Percentiles rank a stretch among this genome's conserved stretches.
Conservation (phyloP, 169 alveolate species). For the Fabrea salina region DNA sequence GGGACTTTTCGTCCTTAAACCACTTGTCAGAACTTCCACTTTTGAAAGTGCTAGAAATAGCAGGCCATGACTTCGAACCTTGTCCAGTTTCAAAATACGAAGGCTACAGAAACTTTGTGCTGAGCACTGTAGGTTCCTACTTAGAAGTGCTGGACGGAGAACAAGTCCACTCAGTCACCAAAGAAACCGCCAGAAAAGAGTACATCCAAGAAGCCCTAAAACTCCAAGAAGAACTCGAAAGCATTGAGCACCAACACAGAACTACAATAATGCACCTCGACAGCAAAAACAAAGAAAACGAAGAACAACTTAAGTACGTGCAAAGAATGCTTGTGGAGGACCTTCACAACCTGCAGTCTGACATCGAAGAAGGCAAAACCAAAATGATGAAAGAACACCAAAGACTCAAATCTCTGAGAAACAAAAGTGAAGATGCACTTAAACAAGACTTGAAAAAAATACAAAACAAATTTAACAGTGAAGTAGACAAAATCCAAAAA, state of each 20-base stretch:
- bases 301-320: slow-evolving; percentile 42
- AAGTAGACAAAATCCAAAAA: slow-evolving; percentile 15
- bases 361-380: slow-evolving; percentile 48
- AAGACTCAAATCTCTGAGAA: slow-evolving; percentile 32
- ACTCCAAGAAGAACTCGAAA: slow-evolving; percentile 35
- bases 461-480: slow-evolving; percentile 26
- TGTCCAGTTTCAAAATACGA: slow-evolving; percentile 44
- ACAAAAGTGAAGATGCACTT: slow-evolving; percentile 46
- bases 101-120: slow-evolving; percentile 45
- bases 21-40: slow-evolving; percentile 33
- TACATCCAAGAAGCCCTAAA: slow-evolving; percentile 45
- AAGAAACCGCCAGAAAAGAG: slow-evolving; percentile 39
- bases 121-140: slow-evolving; percentile 38
- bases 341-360: slow-evolving; percentile 37
- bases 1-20: slow-evolving; percentile 29
- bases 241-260: slow-evolving; percentile 49
- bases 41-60: slow-evolving; percentile 28
- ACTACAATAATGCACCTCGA: slow-evolving; percentile 36
- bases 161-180: slow-evolving; percentile 15
- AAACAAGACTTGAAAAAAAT: slow-evolving; percentile 25
- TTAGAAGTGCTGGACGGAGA: slow-evolving; percentile 36
- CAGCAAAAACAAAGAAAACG: slow-evolving; percentile 50
- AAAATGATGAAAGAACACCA: slow-evolving; percentile 38
- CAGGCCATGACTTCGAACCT: slow-evolving; percentile 40
- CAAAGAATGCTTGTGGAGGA: slow-evolving; percentile 42